phyloP scores from a whole-genome alignment of 345 rosid species.

The Cardiospermum halicacabum region DNA sequence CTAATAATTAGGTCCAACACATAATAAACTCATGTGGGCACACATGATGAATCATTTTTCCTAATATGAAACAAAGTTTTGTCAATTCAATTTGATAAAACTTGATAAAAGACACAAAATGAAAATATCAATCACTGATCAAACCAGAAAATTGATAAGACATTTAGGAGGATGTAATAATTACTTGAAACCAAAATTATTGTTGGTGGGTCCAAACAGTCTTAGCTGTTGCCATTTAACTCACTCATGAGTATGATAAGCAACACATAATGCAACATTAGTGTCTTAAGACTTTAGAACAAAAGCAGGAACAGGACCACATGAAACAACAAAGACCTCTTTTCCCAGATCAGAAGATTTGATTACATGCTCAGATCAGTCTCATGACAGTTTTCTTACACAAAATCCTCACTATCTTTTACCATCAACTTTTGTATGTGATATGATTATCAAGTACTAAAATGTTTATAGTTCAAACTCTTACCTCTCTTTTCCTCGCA shows the following conservation, averaged over 20 bases:
- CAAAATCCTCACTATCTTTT: constrained; percentile 9
- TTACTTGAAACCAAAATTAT: constrained; percentile 21
- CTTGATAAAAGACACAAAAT: not conserved
- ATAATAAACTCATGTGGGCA: not conserved
- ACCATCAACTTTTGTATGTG: constrained; percentile 9
- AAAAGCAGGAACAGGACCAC: constrained; percentile 5
- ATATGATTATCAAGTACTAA: not conserved
- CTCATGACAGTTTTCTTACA: not conserved
- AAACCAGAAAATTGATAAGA: constrained; percentile 3
- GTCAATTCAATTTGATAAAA: not conserved
- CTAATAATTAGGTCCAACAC: not conserved
- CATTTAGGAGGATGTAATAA: not conserved
- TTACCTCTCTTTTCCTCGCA: not conserved
- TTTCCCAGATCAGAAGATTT: not conserved
- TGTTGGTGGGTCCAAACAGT: constrained; percentile 5
- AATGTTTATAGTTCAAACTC: not conserved
- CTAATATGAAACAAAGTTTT: not conserved
- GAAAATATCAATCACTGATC: not conserved
- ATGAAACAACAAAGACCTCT: not conserved
- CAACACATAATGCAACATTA: not conserved
- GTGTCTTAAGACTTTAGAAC: constrained; percentile 3
- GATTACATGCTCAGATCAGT: not conserved
- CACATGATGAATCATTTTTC: not conserved
- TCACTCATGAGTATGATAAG: not conserved
- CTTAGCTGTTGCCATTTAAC: constrained; percentile 16